Evolutionary conservation across 2,329 filamentous ascomycete species (phyloP).

Genomic region (Diaporthe batatas): DNA sequence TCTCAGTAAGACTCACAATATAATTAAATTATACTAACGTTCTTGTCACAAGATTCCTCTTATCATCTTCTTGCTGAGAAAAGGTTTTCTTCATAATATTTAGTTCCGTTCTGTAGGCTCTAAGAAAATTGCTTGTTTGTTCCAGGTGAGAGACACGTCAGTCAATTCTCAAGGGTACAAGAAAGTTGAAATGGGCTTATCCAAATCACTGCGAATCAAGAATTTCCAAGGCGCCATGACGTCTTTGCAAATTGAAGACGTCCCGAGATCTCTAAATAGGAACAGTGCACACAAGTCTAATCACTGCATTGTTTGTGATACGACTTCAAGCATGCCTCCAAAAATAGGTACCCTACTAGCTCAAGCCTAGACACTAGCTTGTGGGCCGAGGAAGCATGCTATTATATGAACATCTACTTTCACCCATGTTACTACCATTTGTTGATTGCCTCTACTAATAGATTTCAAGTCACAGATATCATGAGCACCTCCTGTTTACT

Average conservation of each 20-base stretch:
- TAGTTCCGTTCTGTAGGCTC: no score
- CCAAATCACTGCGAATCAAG: not conserved
- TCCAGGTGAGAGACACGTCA: not conserved
- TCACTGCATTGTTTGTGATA: no score
- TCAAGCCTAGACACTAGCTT: not conserved
- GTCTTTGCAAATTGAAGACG: no score
- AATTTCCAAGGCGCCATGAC: not conserved
- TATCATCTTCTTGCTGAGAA: no score
- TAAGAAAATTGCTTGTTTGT: not conserved
- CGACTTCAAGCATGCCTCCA: not conserved
- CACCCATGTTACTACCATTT: not conserved
- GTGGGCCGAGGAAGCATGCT: not conserved
- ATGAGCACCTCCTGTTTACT: not conserved
- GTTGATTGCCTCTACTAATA: not conserved
- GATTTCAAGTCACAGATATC: not conserved
- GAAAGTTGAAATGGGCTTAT: no score
- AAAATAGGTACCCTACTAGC: not conserved
- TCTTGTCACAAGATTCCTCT: no score
- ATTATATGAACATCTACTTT: not conserved
- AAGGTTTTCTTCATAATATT: no score
- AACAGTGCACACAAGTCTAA: no score
- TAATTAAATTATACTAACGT: no score
- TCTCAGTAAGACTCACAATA: no score
- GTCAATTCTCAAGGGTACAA: not conserved
- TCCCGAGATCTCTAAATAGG: no score